A percentile compares a stretch with the other conserved stretches of the same genome.
These are phyloP conservation scores for Aspergillus texensis DNA, from an alignment of 2,329 filamentous ascomycete species.

Conservation along the genomic window DNA sequence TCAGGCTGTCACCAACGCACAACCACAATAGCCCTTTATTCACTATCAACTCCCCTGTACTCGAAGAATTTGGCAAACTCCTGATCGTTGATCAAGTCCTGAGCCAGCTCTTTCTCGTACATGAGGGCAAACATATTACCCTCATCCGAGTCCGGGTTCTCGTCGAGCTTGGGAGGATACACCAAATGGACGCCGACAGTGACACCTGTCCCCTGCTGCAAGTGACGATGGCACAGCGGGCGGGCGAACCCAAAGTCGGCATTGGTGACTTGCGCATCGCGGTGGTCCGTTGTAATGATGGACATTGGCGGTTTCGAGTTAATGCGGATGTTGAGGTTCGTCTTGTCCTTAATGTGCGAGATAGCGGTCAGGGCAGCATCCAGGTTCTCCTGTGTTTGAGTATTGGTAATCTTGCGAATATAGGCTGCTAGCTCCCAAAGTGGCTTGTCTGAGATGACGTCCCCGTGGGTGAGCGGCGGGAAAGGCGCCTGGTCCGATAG, in stretches of 20 bases:
- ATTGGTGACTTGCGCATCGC: constrained; percentile 28
- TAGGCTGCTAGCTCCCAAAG: constrained; percentile 39
- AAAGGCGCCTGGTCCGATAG: constrained; percentile 28
- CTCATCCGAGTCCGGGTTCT: constrained; percentile 28
- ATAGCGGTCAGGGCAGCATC: constrained; percentile 31
- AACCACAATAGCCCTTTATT: background rate
- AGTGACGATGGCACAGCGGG: constrained; percentile 35
- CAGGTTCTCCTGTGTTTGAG: constrained; percentile 33
- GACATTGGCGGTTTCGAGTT: constrained; percentile 40
- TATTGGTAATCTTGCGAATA: constrained; percentile 39
- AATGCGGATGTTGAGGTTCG: constrained; percentile 32
- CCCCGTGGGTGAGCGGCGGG: constrained; percentile 30
- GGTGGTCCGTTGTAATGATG: constrained; percentile 37
- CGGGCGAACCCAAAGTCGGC: constrained; percentile 42
- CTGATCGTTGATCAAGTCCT: constrained; percentile 32
- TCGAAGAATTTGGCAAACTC: constrained; percentile 42
- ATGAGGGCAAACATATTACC: constrained; percentile 30
- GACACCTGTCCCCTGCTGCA: constrained; percentile 28
- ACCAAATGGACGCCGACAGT: constrained; percentile 19
- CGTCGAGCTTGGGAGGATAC: constrained; percentile 38
- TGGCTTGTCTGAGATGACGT: constrained; percentile 39
- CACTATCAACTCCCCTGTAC: constrained; percentile 36
- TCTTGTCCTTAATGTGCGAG: constrained; percentile 41
- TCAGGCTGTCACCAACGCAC: background rate
- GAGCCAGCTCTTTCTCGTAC: constrained; percentile 38